Percentiles rank a stretch among this genome's conserved stretches.
Evolutionary conservation across 331 rosid genomes (phyloP).

Genomic region (Stylosanthes scabra): DNA sequence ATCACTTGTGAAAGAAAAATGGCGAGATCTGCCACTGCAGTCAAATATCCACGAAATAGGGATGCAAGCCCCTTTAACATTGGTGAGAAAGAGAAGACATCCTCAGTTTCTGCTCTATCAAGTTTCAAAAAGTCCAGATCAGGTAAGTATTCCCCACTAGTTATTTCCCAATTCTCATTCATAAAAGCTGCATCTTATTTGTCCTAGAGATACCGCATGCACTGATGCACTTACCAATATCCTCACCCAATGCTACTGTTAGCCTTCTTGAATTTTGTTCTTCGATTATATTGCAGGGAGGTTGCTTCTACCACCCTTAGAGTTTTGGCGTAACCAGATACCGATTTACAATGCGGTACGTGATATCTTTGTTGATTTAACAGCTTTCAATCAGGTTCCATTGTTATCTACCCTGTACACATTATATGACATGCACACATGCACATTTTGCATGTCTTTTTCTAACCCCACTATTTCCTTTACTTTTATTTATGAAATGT

Average conservation of each 20-base stretch:
- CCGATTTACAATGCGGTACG: conserved; percentile 72
- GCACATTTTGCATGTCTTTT: background rate
- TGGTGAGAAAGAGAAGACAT: conserved; percentile 10
- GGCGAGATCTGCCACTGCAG: conserved; percentile 16
- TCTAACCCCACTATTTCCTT: background rate
- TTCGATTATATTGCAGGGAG: conserved; percentile 65
- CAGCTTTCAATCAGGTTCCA: conserved; percentile 2
- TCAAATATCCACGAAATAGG: conserved; percentile 10
- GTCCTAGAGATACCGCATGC: conserved; percentile 7
- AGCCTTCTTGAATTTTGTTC: conserved; percentile 9
- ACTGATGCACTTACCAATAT: conserved; percentile 7
- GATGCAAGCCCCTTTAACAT: conserved; percentile 36
- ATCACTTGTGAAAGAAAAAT: conserved; percentile 11
- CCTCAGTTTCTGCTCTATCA: conserved; percentile 48
- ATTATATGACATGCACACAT: background rate
- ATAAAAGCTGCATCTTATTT: conserved; percentile 5
- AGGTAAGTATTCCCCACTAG: conserved; percentile 42
- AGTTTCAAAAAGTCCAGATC: conserved; percentile 68
- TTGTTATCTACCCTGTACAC: background rate
- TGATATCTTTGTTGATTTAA: conserved; percentile 29
- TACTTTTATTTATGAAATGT: background rate
- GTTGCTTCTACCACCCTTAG: conserved; percentile 64
- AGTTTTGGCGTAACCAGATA: conserved; percentile 88
- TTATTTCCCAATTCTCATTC: background rate
- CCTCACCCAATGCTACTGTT: conserved; percentile 10